These are phyloP conservation scores for Suhomyces sp. DNA, from an alignment of 805 yeast species.

Conservation along the genomic window DNA sequence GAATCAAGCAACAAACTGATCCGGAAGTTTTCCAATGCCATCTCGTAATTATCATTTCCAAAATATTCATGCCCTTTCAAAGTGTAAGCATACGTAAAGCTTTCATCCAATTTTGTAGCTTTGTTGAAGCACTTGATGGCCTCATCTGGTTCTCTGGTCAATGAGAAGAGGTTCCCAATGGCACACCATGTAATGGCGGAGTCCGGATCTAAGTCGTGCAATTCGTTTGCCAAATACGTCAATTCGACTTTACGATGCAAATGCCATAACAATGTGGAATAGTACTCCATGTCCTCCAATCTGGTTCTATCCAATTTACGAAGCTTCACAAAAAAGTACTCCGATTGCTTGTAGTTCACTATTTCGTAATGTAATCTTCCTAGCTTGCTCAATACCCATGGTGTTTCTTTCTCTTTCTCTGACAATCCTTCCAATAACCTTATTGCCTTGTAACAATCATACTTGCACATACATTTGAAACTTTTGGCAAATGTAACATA, in stretches of 20 bases:
- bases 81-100: conserved; percentile 85
- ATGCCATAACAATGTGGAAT: conserved; percentile 92
- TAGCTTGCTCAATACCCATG: conserved; percentile 79
- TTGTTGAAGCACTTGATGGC: conserved; percentile 85
- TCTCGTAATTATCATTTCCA: conserved; percentile 85
- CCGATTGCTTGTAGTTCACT: conserved; percentile 79
- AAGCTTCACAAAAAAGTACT: conserved; percentile 58
- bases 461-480: conserved; percentile 58
- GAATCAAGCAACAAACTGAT: conserved; percentile 73
- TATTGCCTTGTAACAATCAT: conserved; percentile 80
- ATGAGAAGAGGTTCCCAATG: conserved; percentile 83
- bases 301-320: conserved; percentile 75
- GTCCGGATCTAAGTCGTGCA: conserved; percentile 61
- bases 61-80: conserved; percentile 91
- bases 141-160: conserved; percentile 81
- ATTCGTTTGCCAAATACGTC: conserved; percentile 79
- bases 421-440: conserved; percentile 66
- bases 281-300: conserved; percentile 84
- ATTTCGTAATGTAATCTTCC: conserved; percentile 86
- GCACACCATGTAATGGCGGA: conserved; percentile 89
- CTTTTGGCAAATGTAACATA: conserved; percentile 59
- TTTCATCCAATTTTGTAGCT: conserved; percentile 66
- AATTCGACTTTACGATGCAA: conserved; percentile 75
- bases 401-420: conserved; percentile 60
- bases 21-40: conserved; percentile 81